Conservation (phyloP, 805 yeast species). For the Wickerhamomyces strasburgensis region DNA sequence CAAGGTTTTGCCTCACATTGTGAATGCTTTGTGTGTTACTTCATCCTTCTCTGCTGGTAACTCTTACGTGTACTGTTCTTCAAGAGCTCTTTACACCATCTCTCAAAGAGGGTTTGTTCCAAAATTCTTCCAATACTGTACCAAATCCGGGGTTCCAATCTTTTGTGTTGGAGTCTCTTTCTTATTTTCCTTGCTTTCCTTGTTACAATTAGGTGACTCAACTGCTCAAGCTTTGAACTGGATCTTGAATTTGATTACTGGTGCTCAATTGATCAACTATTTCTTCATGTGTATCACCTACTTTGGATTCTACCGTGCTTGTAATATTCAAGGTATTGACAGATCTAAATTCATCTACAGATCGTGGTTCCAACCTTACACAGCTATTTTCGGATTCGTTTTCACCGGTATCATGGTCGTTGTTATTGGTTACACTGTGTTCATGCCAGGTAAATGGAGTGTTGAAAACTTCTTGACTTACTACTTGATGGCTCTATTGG, state of each 20-base stretch:
- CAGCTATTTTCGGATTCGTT: conserved; percentile 42
- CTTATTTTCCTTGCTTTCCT: conserved; percentile 58
- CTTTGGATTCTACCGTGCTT: conserved; percentile 58
- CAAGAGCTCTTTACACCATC: conserved; percentile 52
- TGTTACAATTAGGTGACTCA: conserved; percentile 54
- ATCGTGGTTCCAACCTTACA: conserved; percentile 58
- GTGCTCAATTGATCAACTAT: conserved; percentile 60
- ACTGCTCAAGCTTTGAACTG: conserved; percentile 64
- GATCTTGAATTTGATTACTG: conserved; percentile 67
- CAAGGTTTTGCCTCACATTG: conserved; percentile 44
- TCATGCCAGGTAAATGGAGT: conserved; percentile 68
- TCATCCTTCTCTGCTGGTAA: conserved; percentile 56
- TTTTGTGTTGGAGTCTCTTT: conserved; percentile 53
- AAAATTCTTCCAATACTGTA: conserved; percentile 51
- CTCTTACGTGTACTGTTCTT: conserved; percentile 56
- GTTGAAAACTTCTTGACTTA: conserved; percentile 58
- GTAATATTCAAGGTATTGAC: conserved; percentile 45
- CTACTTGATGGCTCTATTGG: conserved; percentile 67
- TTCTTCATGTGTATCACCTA: conserved; percentile 54
- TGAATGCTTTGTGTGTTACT: conserved; percentile 48
- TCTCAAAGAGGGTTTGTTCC: conserved; percentile 60
- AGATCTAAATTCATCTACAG: conserved; percentile 38
- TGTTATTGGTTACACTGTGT: conserved; percentile 64
- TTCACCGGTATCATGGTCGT: conserved; percentile 47
- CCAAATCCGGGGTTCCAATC: conserved; percentile 66